Conservation (phyloP, 1,284 basidiomycete genomes). For the Trichosporon sp. region DNA sequence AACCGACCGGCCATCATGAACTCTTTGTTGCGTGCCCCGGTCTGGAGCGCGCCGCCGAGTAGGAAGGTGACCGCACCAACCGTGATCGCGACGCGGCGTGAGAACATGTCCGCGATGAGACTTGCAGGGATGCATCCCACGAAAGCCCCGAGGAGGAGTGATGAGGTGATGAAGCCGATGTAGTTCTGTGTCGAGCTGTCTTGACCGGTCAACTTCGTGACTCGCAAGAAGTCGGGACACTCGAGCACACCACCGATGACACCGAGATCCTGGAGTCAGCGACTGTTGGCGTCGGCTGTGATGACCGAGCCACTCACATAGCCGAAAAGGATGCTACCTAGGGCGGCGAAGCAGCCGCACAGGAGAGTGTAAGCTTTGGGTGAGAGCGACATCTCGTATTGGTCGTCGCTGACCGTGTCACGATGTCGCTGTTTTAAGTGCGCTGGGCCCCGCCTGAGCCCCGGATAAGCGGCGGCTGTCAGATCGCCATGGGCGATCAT, state of each 20-base stretch:
- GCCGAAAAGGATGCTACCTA: neutral
- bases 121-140: conserved; percentile 44
- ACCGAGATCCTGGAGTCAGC: conserved; percentile 41
- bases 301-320: too few species aligned
- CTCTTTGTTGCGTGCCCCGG: conserved; percentile 52
- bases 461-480: neutral
- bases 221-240: conserved; percentile 46
- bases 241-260: conserved; percentile 49
- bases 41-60: conserved; percentile 53
- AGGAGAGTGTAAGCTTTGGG: conserved; percentile 56
- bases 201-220: conserved; percentile 21
- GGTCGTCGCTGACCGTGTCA: neutral
- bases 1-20: conserved; percentile 62
- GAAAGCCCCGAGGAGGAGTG: conserved; percentile 44
- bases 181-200: conserved; percentile 42
- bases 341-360: conserved; percentile 57
- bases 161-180: conserved; percentile 50
- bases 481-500: too few species aligned
- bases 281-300: neutral
- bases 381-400: conserved; percentile 20
- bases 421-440: neutral
- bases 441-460: neutral
- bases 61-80: conserved; percentile 50
- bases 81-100: conserved; percentile 41
- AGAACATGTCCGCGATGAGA: conserved; percentile 41